A percentile compares a stretch with the other conserved stretches of the same genome.
Conservation (phyloP, 441 rosid genomes). For the Brassica balearica region DNA sequence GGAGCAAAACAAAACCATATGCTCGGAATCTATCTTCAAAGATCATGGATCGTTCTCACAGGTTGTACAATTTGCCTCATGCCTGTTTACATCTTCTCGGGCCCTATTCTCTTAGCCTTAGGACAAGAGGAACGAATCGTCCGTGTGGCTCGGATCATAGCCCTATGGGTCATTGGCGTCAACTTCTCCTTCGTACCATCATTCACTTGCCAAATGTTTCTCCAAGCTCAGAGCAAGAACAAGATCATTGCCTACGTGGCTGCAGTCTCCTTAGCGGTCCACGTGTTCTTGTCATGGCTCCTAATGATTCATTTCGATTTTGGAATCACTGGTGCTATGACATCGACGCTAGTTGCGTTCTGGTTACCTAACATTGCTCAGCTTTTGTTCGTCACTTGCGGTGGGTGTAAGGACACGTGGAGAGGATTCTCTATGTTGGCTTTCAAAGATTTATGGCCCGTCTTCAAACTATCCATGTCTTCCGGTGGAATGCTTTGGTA, state of each 20-base stretch:
- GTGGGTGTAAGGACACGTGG: not conserved
- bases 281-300: not conserved
- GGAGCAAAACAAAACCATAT: not conserved
- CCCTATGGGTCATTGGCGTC: not conserved
- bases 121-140: not conserved
- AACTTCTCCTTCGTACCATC: not conserved
- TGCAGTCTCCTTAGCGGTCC: not conserved
- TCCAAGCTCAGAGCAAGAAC: conserved; percentile 2
- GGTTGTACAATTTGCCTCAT: not conserved
- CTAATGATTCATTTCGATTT: not conserved
- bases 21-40: not conserved
- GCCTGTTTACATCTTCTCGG: not conserved
- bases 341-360: not conserved
- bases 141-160: not conserved
- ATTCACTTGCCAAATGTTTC: conserved; percentile 1
- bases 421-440: not conserved
- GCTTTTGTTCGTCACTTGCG: not conserved
- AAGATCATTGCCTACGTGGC: conserved; percentile 2
- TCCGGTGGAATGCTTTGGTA: not conserved
- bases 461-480: not conserved
- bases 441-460: conserved; percentile 1
- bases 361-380: not conserved
- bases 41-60: not conserved
- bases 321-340: not conserved
- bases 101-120: not conserved